These are phyloP conservation scores for Neonectria neomacrospora DNA, from an alignment of 2,329 filamentous ascomycete genomes.

Conservation along the genomic window DNA sequence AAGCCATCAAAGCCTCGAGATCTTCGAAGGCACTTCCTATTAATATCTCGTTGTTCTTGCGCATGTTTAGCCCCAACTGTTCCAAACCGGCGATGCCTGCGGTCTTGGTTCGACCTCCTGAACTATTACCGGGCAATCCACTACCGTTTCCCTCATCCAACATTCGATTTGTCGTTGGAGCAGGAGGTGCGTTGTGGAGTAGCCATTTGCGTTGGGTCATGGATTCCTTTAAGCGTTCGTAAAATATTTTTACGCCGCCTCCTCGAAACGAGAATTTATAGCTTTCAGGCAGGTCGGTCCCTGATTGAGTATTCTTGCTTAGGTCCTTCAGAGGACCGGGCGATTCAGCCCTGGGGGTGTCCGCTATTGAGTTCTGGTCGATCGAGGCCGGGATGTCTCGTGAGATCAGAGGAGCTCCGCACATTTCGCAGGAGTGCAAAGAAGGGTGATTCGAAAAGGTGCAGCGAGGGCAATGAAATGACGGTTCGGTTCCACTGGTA, in stretches of 20 bases:
- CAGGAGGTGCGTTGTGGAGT: slow-evolving; percentile 86
- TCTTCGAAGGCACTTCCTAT: slow-evolving; percentile 97
- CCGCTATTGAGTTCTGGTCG: slow-evolving; percentile 51
- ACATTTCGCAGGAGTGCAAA: slow-evolving; percentile 88
- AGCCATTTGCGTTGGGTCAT: slow-evolving; percentile 97
- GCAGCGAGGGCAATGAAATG: slow-evolving; percentile 82
- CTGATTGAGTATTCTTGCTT: slow-evolving; percentile 45
- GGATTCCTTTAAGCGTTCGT: slow-evolving; percentile 86
- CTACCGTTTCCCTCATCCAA: slow-evolving; percentile 51
- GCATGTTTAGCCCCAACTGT: slow-evolving; percentile 82
- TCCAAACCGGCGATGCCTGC: slow-evolving; percentile 95
- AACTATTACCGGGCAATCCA: slow-evolving; percentile 40
- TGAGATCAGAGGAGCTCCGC: slow-evolving; percentile 78
- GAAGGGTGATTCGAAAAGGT: slow-evolving; percentile 96
- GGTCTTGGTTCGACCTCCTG: slow-evolving; percentile 62
- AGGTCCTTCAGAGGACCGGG: slow-evolving; percentile 75
- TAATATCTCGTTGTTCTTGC: slow-evolving; percentile 91
- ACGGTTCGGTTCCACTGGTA: slow-evolving; percentile 43
- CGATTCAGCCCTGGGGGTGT: slow-evolving; percentile 71
- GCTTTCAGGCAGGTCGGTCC: slow-evolving; percentile 72
- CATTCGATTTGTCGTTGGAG: slow-evolving; percentile 70
- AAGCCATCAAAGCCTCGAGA: slow-evolving; percentile 95
- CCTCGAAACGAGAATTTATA: slow-evolving; percentile 93
- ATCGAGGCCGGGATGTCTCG: slow-evolving; percentile 54
- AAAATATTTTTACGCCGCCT: slow-evolving; percentile 90